Base-by-base conservation (phyloP, 2,329 filamentous ascomycete genomes). In the Trichoderma pleuroti region DNA sequence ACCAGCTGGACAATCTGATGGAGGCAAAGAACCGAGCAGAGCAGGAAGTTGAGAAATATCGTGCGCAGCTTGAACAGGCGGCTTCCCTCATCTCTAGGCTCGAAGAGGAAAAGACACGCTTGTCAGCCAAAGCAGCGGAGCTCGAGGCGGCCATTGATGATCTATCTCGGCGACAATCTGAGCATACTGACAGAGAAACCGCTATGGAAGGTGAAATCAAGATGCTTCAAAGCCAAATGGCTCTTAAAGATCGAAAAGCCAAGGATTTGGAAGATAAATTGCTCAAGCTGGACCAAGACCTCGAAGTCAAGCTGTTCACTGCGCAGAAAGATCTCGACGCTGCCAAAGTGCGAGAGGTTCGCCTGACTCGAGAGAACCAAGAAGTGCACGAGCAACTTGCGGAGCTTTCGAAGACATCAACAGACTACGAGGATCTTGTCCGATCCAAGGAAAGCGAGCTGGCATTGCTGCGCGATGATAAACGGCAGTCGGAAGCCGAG, bases 381-480 rank as follows among this genome's bases (percentile, higher is more conserved):
- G 90, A 92, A 57, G 88, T 97, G 60, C 91, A 97, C 68, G 89
- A 94, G 75, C 94, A 98, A 76, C 90, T 99, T 67, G 88, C 92
- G 0, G 91, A 97, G 74, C 84, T 99, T 21, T 96, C 96, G 0
- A 90, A 93, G 62, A 98, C 95, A 0, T 97, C 95, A 0, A 97
- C 94, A 0, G 93, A 94, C 77, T 98, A 97, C 74, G 96, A 99
- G 80, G 95, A 98, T 76, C 87, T 98, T 56, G 92, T 99, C 28
- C 88, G 94, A 28, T 91, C 92, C 71, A 99, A 98, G 79, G 96
- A 99, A 78, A 97, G 94, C 79, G 97, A 99, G 78, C 84, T 99
- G 24, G 87, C 91, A 0, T 86, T 98, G 59, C 86, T 98, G 39
- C 93, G 94, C 75, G 90, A 90, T 12, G 96, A 99, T 78, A 89